phyloP scores from a whole-genome alignment of 1,139 yeast genomes.

The Saccharomycopsis hybrid region DNA sequence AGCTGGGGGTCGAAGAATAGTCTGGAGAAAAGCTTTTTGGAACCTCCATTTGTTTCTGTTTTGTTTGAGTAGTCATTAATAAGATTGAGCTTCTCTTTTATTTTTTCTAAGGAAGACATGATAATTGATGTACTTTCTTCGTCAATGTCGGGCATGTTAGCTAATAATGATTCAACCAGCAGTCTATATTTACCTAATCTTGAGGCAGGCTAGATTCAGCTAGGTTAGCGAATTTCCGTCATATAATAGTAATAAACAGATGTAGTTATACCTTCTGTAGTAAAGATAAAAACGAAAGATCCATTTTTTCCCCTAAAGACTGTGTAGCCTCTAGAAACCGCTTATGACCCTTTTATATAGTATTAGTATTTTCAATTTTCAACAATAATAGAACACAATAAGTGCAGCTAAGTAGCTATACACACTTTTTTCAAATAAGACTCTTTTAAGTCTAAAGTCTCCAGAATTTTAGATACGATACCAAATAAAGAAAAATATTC shows the following conservation, averaged over 20 bases:
- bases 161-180: slow-evolving; percentile 33
- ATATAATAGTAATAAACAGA: slow-evolving; percentile 27
- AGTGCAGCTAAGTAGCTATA: no score
- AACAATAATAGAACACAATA: no score
- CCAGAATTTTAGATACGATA: slow-evolving; percentile 30
- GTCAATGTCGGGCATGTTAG: slow-evolving; percentile 19
- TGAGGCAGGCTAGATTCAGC: slow-evolving; percentile 41
- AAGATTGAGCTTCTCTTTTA: slow-evolving; percentile 7
- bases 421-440: slow-evolving; percentile 1
- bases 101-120: neutral
- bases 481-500: slow-evolving; percentile 34
- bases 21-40: slow-evolving; percentile 1
- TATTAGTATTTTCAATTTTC: no score
- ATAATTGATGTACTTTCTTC: neutral
- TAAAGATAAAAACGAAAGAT: slow-evolving; percentile 35
- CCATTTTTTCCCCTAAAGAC: slow-evolving; percentile 29
- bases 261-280: slow-evolving; percentile 21
- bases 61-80: slow-evolving; percentile 3
- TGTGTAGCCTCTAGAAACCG: slow-evolving; percentile 36
- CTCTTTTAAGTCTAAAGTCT: slow-evolving; percentile 17
- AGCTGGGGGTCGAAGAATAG: neutral
- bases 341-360: slow-evolving; percentile 29
- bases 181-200: slow-evolving; percentile 42
- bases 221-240: neutral
- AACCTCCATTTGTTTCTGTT: neutral